Evolutionary conservation across 345 rosid genomes (phyloP).

Genomic region (Arabidopsis arenosa): DNA sequence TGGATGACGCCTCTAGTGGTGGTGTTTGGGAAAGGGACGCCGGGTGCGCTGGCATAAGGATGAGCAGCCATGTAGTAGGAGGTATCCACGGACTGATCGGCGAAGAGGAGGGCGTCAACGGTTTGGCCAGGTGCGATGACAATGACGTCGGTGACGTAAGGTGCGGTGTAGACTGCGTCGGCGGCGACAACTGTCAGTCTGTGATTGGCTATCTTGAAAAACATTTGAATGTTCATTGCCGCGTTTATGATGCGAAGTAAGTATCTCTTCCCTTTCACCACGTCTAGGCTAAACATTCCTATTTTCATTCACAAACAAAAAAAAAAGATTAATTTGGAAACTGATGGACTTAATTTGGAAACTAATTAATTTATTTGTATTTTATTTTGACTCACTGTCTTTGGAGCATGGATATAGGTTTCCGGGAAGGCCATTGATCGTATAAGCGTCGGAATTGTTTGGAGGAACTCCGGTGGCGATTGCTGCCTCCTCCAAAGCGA

Average conservation of each 20-base stretch:
- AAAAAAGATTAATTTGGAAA: too few relatives aligned
- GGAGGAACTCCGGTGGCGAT: slow-evolving; percentile 64
- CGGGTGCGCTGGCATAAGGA: slow-evolving; percentile 58
- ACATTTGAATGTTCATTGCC: slow-evolving; percentile 80
- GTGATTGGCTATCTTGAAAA: slow-evolving; percentile 90
- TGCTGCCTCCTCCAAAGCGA: slow-evolving; percentile 64
- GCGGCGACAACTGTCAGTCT: slow-evolving; percentile 72
- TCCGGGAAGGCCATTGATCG: slow-evolving; percentile 93
- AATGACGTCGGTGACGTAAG: slow-evolving; percentile 69
- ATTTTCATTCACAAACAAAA: background rate
- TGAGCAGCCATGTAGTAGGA: slow-evolving; percentile 87
- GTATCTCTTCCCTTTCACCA: slow-evolving; percentile 70
- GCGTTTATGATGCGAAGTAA: slow-evolving; percentile 85
- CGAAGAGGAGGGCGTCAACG: slow-evolving; percentile 61
- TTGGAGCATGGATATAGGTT: slow-evolving; percentile 79
- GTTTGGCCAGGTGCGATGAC: slow-evolving; percentile 79
- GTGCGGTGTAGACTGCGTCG: slow-evolving; percentile 73
- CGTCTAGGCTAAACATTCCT: slow-evolving; percentile 66
- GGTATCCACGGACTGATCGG: slow-evolving; percentile 63
- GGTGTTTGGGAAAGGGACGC: slow-evolving; percentile 48
- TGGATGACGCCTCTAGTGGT: slow-evolving; percentile 71
- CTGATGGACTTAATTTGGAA: too few relatives aligned
- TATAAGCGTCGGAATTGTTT: slow-evolving; percentile 72
- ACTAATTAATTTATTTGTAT: too few relatives aligned
- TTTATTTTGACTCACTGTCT: slow-evolving; percentile 49